Conservation (phyloP, 257 asterid genomes). For the Lycium ferocissimum region DNA sequence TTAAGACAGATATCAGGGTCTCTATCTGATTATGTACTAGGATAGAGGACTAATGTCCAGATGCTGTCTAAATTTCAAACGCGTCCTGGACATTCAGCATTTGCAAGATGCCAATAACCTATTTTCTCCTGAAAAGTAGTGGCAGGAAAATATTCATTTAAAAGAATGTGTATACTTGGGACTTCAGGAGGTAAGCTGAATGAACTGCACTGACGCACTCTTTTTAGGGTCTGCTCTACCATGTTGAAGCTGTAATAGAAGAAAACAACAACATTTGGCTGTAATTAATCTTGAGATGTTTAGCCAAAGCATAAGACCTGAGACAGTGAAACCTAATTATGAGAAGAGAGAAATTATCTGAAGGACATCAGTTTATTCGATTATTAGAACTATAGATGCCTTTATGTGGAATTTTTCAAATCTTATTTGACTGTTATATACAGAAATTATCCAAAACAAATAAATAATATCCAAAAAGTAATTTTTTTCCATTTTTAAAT, state of each 20-base stretch:
- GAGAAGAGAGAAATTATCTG: neutral
- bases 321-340: neutral
- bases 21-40: conserved; percentile 2
- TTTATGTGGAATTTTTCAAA: neutral
- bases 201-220: conserved; percentile 17
- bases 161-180: conserved; percentile 12
- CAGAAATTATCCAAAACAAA: too few species aligned
- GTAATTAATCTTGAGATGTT: neutral
- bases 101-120: neutral
- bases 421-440: too few species aligned
- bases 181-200: neutral
- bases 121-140: neutral
- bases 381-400: conserved; percentile 25
- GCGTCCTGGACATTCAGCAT: neutral
- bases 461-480: too few species aligned
- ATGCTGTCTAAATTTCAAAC: neutral
- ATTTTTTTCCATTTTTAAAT: too few species aligned
- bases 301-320: conserved; percentile 15
- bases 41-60: neutral
- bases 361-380: neutral
- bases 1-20: neutral
- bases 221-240: conserved; percentile 5
- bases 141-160: neutral
- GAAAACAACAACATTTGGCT: conserved; percentile 8
- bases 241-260: conserved; percentile 1